phyloP scores from a whole-genome alignment of 2,329 filamentous ascomycete genomes.

The Colletotrichum plurivorum region DNA sequence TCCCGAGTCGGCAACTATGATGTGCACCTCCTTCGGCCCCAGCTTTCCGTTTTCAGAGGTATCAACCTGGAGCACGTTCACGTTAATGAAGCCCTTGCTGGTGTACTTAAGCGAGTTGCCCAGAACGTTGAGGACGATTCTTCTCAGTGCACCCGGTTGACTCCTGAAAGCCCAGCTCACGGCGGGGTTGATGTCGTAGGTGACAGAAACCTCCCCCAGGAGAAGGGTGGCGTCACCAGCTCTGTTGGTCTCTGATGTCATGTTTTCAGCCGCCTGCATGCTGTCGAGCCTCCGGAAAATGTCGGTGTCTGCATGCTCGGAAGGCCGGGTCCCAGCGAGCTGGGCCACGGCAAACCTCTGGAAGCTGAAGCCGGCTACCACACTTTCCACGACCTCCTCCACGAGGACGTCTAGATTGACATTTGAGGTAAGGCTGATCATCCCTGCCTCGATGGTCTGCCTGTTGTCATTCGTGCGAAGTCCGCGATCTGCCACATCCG shows the following conservation, averaged over 20 bases:
- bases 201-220: conserved; percentile 55
- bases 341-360: conserved; percentile 42
- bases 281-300: conserved; percentile 36
- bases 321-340: background rate
- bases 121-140: conserved; percentile 74
- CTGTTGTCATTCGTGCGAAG: conserved; percentile 23
- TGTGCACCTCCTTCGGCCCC: conserved; percentile 40
- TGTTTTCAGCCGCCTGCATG: conserved; percentile 40
- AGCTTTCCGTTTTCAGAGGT: background rate
- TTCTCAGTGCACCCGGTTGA: conserved; percentile 64
- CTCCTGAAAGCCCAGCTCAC: conserved; percentile 67
- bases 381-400: conserved; percentile 56
- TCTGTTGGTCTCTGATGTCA: conserved; percentile 19
- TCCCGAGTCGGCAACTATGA: conserved; percentile 75
- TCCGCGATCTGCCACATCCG: conserved; percentile 28
- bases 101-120: conserved; percentile 77
- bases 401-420: conserved; percentile 51
- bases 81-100: conserved; percentile 47
- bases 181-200: conserved; percentile 63
- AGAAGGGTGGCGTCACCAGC: conserved; percentile 14
- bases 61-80: conserved; percentile 45
- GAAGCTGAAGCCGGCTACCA: conserved; percentile 54
- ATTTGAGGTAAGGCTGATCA: conserved; percentile 43
- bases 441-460: conserved; percentile 38
- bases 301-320: conserved; percentile 27